A percentile compares a stretch with the other conserved stretches of the same genome.
phyloP scores from a whole-genome alignment of 1,139 yeast species.

The Zygoascus hellenicus region DNA sequence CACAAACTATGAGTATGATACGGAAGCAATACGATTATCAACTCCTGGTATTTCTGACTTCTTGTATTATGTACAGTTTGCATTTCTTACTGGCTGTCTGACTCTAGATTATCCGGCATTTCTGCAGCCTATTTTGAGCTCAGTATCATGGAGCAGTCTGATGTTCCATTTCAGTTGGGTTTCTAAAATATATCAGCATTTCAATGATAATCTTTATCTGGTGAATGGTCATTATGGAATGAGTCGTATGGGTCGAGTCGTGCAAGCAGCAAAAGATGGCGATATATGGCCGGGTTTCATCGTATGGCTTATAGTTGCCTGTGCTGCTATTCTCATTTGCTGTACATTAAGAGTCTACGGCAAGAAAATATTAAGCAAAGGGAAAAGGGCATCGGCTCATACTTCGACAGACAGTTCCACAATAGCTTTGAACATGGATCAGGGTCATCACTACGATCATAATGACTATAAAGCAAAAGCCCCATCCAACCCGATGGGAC shows the following conservation, averaged over 20 bases:
- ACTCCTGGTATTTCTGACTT: conserved; percentile 49
- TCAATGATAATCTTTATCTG: conserved; percentile 25
- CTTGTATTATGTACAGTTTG: conserved; percentile 25
- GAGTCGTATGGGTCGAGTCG: conserved; percentile 25
- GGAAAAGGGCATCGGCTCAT: not conserved
- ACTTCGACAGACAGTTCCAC: not conserved
- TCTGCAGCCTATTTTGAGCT: conserved; percentile 49
- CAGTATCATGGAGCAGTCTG: conserved; percentile 37
- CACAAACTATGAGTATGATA: conserved; percentile 59
- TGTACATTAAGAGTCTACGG: conserved; percentile 13
- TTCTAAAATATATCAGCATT: conserved; percentile 14
- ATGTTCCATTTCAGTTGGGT: conserved; percentile 29
- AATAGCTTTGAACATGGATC: not conserved
- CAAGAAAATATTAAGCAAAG: not conserved
- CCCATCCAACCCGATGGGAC: not conserved
- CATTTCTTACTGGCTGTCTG: conserved; percentile 50
- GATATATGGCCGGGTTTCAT: conserved; percentile 35
- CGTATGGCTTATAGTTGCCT: conserved; percentile 29
- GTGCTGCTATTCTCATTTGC: conserved; percentile 17
- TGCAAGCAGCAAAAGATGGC: conserved; percentile 23
- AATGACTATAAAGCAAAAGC: not conserved
- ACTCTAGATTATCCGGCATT: conserved; percentile 60
- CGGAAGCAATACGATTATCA: conserved; percentile 48
- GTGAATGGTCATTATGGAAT: conserved; percentile 26
- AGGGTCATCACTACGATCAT: not conserved